phyloP scores from a whole-genome alignment of 345 rosid genomes.

The Moricandia moricandioides region DNA sequence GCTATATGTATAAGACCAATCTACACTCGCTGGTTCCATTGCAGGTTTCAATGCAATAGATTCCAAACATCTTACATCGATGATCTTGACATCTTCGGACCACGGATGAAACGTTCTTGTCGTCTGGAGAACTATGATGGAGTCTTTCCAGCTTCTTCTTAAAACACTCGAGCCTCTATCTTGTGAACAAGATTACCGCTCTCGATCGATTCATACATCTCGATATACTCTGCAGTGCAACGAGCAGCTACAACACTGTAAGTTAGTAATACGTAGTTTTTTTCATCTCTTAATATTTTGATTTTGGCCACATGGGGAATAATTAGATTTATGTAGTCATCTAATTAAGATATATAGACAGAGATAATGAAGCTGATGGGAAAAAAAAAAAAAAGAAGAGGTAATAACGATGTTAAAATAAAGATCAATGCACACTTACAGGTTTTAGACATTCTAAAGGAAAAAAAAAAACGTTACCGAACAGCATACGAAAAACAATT shows the following conservation, averaged over 20 bases:
- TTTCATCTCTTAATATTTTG: no score
- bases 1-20: slow-evolving; percentile 76
- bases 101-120: slow-evolving; percentile 50
- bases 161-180: slow-evolving; percentile 63
- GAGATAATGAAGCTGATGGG: neutral
- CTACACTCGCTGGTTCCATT: slow-evolving; percentile 53
- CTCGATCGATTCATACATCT: slow-evolving; percentile 60
- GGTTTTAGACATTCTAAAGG: neutral
- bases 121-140: slow-evolving; percentile 62
- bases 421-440: neutral
- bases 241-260: slow-evolving; percentile 81
- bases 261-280: no score
- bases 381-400: neutral
- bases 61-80: slow-evolving; percentile 55
- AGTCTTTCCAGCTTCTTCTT: slow-evolving; percentile 79
- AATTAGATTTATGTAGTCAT: no score
- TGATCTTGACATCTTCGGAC: slow-evolving; percentile 60
- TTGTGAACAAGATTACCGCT: slow-evolving; percentile 72
- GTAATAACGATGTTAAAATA: neutral
- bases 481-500: neutral
- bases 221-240: slow-evolving; percentile 80
- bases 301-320: no score
- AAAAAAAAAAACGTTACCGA: neutral
- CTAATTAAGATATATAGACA: no score
- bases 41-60: slow-evolving; percentile 59